Conservation (phyloP, 495 filamentous ascomycete genomes). For the Xylaria grammica region DNA sequence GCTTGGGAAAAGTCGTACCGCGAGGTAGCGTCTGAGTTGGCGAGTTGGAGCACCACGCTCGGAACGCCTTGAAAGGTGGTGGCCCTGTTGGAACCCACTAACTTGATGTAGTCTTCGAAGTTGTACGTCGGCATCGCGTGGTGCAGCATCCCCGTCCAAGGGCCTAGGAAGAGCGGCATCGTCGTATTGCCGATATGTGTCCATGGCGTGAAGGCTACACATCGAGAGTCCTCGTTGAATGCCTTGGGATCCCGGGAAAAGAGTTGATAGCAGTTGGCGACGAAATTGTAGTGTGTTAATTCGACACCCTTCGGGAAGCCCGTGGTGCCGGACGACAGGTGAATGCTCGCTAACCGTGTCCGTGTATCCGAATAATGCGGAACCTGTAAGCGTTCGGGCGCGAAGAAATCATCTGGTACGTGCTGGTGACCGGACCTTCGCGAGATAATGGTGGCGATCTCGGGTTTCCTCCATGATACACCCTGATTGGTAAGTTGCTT, state of each 20-base stretch:
- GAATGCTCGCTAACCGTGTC: constrained; percentile 31
- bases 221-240: constrained; percentile 32
- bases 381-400: constrained; percentile 35
- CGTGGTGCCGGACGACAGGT: constrained; percentile 64
- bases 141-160: constrained; percentile 35
- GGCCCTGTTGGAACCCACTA: constrained; percentile 30
- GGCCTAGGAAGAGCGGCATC: constrained; percentile 39
- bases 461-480: constrained; percentile 27
- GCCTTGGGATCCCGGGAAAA: constrained; percentile 37
- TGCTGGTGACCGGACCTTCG: constrained; percentile 22
- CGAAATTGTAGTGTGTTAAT: constrained; percentile 72
- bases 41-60: constrained; percentile 33
- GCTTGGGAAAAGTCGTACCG: constrained; percentile 32
- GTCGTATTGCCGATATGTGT: constrained; percentile 47
- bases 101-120: constrained; percentile 27
- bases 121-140: constrained; percentile 38
- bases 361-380: constrained; percentile 39
- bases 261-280: constrained; percentile 59
- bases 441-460: constrained; percentile 30
- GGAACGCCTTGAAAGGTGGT: constrained; percentile 35
- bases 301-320: constrained; percentile 81
- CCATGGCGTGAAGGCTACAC: constrained; percentile 46
- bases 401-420: constrained; percentile 31
- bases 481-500: constrained; percentile 23
- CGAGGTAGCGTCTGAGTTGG: constrained; percentile 27